These are phyloP conservation scores for Digitaria exilis DNA, from an alignment of 202 grass and related monocot species.

Conservation along the genomic window DNA sequence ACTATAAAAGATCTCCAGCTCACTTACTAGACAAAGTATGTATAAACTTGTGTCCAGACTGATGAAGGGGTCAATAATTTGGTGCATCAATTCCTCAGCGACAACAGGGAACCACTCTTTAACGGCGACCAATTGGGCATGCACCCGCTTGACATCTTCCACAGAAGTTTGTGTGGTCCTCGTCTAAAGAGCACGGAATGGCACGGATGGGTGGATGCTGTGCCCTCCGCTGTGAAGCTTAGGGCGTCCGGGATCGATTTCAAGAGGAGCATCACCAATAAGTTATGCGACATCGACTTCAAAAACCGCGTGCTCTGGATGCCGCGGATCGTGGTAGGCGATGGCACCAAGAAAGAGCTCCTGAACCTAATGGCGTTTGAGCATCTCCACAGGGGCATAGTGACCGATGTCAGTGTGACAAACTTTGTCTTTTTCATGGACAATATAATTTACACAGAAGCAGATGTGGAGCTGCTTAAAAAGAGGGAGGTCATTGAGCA, in stretches of 20 bases:
- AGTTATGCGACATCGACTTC: not conserved
- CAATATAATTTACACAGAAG: not conserved
- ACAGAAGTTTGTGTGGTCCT: not conserved
- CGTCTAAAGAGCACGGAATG: not conserved
- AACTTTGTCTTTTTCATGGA: not conserved
- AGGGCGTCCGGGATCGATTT: not conserved
- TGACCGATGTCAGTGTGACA: not conserved
- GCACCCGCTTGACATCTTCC: not conserved
- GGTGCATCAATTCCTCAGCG: too few relatives aligned
- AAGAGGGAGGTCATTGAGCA: not conserved
- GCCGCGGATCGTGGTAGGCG: rapidly evolving
- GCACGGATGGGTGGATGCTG: not conserved
- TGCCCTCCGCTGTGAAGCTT: not conserved
- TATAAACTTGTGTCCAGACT: too few relatives aligned
- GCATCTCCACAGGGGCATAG: not conserved
- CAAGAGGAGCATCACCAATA: not conserved
- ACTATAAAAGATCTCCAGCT: too few relatives aligned
- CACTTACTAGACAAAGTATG: too few relatives aligned
- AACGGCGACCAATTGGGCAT: not conserved
- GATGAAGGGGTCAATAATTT: too few relatives aligned
- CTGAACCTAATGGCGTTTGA: not conserved
- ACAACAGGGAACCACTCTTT: too few relatives aligned
- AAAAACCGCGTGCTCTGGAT: not conserved
- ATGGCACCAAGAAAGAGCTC: not conserved
- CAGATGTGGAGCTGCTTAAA: not conserved